These are phyloP conservation scores for Bromus sterilis DNA, from an alignment of 176 grass and related monocot species.

Conservation along the genomic window DNA sequence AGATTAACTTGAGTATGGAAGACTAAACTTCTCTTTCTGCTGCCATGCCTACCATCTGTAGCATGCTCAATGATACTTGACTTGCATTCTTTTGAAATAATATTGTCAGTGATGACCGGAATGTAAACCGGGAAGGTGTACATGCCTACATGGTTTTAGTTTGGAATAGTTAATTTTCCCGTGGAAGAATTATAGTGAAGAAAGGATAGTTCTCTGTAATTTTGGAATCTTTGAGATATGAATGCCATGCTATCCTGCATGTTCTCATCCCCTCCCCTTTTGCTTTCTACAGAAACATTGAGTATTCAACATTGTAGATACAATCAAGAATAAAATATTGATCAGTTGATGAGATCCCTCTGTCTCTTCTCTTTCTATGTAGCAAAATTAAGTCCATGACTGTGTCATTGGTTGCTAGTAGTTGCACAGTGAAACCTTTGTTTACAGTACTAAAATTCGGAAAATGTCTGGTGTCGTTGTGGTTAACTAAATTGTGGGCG, in stretches of 20 bases:
- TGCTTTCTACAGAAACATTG: neutral
- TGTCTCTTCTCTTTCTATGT: neutral
- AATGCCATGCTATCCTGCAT: constrained; percentile 6
- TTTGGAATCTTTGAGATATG: constrained; percentile 10
- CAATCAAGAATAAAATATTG: constrained; percentile 4
- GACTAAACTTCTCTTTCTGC: constrained; percentile 35
- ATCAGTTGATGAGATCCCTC: neutral
- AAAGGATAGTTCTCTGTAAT: constrained; percentile 10
- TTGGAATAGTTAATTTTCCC: constrained; percentile 18
- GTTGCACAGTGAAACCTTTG: neutral
- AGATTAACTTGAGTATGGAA: constrained; percentile 38
- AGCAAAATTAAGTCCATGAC: neutral
- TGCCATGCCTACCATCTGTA: constrained; percentile 11
- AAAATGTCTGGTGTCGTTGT: neutral
- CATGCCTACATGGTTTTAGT: constrained; percentile 2
- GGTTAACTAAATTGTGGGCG: neutral
- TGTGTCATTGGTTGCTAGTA: neutral
- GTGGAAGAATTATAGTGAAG: constrained; percentile 14
- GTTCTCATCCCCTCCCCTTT: constrained; percentile 4
- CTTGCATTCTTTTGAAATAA: constrained; percentile 37
- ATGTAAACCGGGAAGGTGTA: constrained; percentile 33
- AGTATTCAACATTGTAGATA: constrained; percentile 20
- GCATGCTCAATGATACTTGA: constrained; percentile 23
- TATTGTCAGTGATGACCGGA: constrained; percentile 15
- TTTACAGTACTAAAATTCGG: neutral